A percentile compares a stretch with the other conserved stretches of the same genome.
Evolutionary conservation across 495 filamentous ascomycete genomes (phyloP).

Genomic region (Aspergillus taichungensis): DNA sequence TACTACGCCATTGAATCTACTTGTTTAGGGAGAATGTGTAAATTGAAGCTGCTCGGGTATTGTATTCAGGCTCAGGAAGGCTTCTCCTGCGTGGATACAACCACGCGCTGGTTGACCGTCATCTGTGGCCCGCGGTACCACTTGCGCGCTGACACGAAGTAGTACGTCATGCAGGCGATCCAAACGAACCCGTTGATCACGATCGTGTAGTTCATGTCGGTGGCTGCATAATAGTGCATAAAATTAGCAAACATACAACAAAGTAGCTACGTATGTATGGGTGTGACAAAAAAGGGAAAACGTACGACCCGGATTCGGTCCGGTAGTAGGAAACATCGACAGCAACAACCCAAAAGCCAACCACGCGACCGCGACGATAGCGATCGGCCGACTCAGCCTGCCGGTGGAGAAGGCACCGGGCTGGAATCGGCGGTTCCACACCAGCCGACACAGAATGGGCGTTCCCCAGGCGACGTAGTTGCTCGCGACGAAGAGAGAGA

Average conservation of each 20-base stretch:
- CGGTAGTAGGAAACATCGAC: slow-evolving; percentile 46
- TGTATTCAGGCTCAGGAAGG: neutral
- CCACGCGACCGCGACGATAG: slow-evolving; percentile 43
- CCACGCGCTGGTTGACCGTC: slow-evolving; percentile 42
- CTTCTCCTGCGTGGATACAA: neutral
- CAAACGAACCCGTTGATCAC: slow-evolving; percentile 58
- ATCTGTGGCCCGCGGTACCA: slow-evolving; percentile 71
- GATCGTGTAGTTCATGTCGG: slow-evolving; percentile 58
- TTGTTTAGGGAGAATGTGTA: no score
- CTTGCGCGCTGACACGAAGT: slow-evolving; percentile 53
- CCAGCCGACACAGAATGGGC: slow-evolving; percentile 49
- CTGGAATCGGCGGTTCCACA: slow-evolving; percentile 49
- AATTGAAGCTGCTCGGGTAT: no score
- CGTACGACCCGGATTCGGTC: slow-evolving; percentile 42
- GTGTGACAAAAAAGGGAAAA: slow-evolving; percentile 3
- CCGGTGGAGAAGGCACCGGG: slow-evolving; percentile 52
- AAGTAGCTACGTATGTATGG: neutral
- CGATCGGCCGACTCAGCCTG: slow-evolving; percentile 36
- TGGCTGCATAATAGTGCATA: slow-evolving; percentile 15
- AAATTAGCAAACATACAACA: slow-evolving; percentile 3
- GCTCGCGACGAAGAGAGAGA: slow-evolving; percentile 48
- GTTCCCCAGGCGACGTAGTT: slow-evolving; percentile 51
- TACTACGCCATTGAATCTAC: no score
- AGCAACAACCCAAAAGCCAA: slow-evolving; percentile 45
- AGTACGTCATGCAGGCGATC: slow-evolving; percentile 52